Conservation (phyloP, 2,329 filamentous ascomycete species). For the Xylariaceae sp. region DNA sequence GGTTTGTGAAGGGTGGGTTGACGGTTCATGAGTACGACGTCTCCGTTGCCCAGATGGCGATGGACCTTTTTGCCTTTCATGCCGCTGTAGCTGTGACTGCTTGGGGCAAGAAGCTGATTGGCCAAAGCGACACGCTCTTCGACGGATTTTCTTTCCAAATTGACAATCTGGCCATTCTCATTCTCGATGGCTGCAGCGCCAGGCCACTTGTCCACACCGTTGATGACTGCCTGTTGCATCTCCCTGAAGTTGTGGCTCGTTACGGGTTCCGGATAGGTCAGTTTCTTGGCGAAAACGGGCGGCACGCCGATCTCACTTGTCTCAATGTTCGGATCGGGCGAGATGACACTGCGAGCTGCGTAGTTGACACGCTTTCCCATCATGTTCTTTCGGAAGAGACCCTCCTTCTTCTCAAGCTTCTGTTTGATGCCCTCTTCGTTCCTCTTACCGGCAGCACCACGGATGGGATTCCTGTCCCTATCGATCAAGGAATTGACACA, state of each 20-base stretch:
- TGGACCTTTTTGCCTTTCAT: slow-evolving; percentile 93
- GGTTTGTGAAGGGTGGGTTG: slow-evolving; percentile 97
- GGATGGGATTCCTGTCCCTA: slow-evolving; percentile 77
- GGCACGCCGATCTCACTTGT: slow-evolving; percentile 98
- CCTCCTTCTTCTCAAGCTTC: slow-evolving; percentile 96
- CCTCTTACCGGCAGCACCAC: slow-evolving; percentile 70
- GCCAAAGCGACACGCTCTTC: slow-evolving; percentile 87
- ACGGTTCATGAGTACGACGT: slow-evolving; percentile 97
- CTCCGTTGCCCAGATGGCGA: slow-evolving; percentile 90
- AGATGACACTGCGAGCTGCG: slow-evolving; percentile 95
- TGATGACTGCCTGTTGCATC: slow-evolving; percentile 92
- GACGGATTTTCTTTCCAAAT: slow-evolving; percentile 77
- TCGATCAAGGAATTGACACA: slow-evolving; percentile 91
- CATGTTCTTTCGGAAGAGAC: slow-evolving; percentile 98
- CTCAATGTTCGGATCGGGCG: slow-evolving; percentile 96
- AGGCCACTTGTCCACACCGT: slow-evolving; percentile 89
- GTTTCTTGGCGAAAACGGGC: slow-evolving; percentile 92
- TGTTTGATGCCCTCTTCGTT: slow-evolving; percentile 97
- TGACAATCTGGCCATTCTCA: slow-evolving; percentile 88
- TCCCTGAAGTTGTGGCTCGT: slow-evolving; percentile 97
- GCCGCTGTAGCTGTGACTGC: slow-evolving; percentile 68
- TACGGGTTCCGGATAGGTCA: slow-evolving; percentile 95
- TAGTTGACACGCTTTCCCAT: slow-evolving; percentile 99
- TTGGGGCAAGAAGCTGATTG: slow-evolving; percentile 86
- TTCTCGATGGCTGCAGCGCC: slow-evolving; percentile 94